Evolutionary conservation across 2,329 filamentous ascomycete genomes (phyloP).

Genomic region (Trichoderma sp.): DNA sequence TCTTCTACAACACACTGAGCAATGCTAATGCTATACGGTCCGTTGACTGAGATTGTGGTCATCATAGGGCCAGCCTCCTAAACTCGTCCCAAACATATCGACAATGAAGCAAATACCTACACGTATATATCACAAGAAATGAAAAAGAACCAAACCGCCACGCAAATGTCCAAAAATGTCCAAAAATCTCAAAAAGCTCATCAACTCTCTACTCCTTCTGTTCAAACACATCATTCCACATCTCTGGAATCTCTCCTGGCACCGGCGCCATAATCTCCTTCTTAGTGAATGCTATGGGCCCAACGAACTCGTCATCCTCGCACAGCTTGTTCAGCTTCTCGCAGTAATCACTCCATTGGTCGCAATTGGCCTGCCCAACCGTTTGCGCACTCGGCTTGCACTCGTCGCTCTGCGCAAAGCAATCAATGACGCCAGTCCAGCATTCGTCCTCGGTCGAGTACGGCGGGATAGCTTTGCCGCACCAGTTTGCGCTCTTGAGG

Average conservation of each 20-base stretch:
- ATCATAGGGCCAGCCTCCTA: neutral
- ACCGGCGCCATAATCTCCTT: slow-evolving; percentile 31
- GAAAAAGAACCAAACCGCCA: neutral
- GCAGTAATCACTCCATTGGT: slow-evolving; percentile 63
- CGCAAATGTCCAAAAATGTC: neutral
- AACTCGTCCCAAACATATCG: neutral
- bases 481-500: slow-evolving; percentile 71
- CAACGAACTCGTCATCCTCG: slow-evolving; percentile 40
- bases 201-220: neutral
- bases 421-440: slow-evolving; percentile 54
- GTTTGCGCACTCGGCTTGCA: slow-evolving; percentile 61
- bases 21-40: neutral
- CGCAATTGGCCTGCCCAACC: slow-evolving; percentile 58
- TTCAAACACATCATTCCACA: slow-evolving; percentile 29
- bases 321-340: slow-evolving; percentile 44
- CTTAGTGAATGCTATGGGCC: slow-evolving; percentile 46
- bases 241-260: slow-evolving; percentile 35
- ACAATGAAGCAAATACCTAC: neutral
- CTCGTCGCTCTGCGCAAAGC: slow-evolving; percentile 56
- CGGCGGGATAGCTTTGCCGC: slow-evolving; percentile 56
- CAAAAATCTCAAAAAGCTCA: neutral
- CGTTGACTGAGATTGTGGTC: neutral
- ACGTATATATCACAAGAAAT: neutral
- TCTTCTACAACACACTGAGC: too few species aligned
- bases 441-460: slow-evolving; percentile 58